Base-by-base conservation (phyloP, 257 asterid species). In the Handroanthus guayacan region DNA sequence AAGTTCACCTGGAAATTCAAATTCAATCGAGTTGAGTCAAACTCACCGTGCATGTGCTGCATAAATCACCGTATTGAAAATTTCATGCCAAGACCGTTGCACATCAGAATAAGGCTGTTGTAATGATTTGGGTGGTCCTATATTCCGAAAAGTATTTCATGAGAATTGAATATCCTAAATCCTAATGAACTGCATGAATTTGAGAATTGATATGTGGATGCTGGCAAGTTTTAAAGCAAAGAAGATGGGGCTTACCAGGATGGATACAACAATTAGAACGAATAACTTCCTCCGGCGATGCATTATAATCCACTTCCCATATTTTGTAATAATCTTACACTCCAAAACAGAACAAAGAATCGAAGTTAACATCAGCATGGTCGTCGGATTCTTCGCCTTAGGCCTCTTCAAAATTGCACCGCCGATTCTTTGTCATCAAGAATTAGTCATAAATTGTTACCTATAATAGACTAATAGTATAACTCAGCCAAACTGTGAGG, bases 71-170 rank as follows among this genome's bases (percentile, higher is more conserved):
- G 90, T 66, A 90, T 86, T 16, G 90, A 90, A 72, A 84, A 87
- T 81, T 89, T 93, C 99, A 95, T 87, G 55, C 99, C 98, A 38
- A 95, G 96, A 51, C 98, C 97, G 6, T 89, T 95, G 86, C 97
- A 89, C 0, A 98, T 93, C 77, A 95, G 79, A 55, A 95, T 93
- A 56, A 95, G 97, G 76, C 99, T 85, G 91, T 93, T 91, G 95
- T 93, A 86, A 62, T 96, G 97, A 66, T 84, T 83, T 71, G 93
- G 97, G 79, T 93, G 91, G 45, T 95, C 99, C 99, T 95, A 93
- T 82, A 84, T 34, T 43, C 69, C 70, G 25, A 17, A 13, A 72
- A 20, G 60, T 12, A 69, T 20, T 47, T 11, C 66, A 54, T 74
- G 36, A 48, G 56, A 9, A 18, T 55, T 14, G 54, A 65, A 55